Conservation (phyloP, 169 alveolate genomes). For the Cryptosporidium canis region DNA sequence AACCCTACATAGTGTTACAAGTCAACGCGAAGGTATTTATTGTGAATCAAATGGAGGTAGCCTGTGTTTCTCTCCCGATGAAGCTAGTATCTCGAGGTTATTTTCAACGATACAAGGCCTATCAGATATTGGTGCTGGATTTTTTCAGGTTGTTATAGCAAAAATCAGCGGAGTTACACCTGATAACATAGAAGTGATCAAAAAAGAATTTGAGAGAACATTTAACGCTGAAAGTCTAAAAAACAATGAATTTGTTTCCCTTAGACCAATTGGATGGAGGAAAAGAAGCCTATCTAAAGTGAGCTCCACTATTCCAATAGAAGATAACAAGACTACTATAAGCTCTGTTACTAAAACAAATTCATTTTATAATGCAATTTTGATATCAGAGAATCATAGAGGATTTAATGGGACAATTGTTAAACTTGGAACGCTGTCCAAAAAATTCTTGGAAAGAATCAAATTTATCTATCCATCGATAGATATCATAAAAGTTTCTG, state of each 20-base stretch:
- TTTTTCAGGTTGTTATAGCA: conserved; percentile 55
- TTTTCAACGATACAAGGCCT: conserved; percentile 65
- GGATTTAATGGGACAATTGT: conserved; percentile 6
- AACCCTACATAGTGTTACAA: conserved; percentile 26
- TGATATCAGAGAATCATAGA: conserved; percentile 1
- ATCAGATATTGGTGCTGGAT: conserved; percentile 66
- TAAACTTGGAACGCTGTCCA: conserved; percentile 2
- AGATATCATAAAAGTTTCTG: conserved; percentile 41
- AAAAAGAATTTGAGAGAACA: conserved; percentile 16
- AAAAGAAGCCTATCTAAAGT: neutral
- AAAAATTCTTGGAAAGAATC: conserved; percentile 14
- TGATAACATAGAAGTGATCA: neutral
- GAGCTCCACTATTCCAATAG: conserved; percentile 20
- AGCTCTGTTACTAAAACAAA: neutral
- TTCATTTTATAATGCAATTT: conserved; percentile 35
- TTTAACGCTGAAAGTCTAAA: neutral
- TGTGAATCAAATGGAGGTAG: conserved; percentile 47
- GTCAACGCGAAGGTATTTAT: neutral
- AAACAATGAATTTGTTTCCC: neutral
- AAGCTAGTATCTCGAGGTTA: conserved; percentile 6
- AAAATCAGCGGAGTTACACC: conserved; percentile 15
- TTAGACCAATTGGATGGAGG: conserved; percentile 69
- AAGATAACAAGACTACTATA: neutral
- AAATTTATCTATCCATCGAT: conserved; percentile 8
- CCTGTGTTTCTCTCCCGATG: conserved; percentile 56